A percentile compares a stretch with the other conserved stretches of the same genome.
Conservation (phyloP, 2,329 filamentous ascomycete species). For the Fusarium tanahbumbuense region DNA sequence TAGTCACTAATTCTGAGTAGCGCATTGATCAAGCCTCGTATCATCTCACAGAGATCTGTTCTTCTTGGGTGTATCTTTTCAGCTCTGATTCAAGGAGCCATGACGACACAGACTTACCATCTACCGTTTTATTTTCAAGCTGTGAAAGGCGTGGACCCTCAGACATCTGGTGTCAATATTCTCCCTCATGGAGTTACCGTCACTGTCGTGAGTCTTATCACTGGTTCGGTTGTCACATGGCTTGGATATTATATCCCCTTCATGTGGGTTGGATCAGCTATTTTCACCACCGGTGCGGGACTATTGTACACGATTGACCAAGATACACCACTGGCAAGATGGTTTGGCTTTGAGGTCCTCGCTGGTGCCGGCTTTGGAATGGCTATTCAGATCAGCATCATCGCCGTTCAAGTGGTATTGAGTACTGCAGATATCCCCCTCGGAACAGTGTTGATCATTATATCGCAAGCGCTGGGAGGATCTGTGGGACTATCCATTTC, state of each 20-base stretch:
- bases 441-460: constrained; percentile 57
- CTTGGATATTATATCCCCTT: constrained; percentile 36
- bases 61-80: constrained; percentile 34
- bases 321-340: constrained; percentile 50
- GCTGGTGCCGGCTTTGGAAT: constrained; percentile 57
- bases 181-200: constrained; percentile 37
- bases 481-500: constrained; percentile 36
- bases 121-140: constrained; percentile 45
- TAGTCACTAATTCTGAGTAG: neutral
- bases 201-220: constrained; percentile 24
- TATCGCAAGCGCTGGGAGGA: constrained; percentile 59
- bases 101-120: constrained; percentile 39
- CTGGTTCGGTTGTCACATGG: constrained; percentile 23
- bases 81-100: constrained; percentile 35
- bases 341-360: constrained; percentile 60
- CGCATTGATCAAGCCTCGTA: constrained; percentile 29
- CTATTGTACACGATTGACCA: constrained; percentile 42
- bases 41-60: constrained; percentile 32
- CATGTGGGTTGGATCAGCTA: constrained; percentile 35
- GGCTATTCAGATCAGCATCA: constrained; percentile 56
- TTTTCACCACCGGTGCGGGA: constrained; percentile 32
- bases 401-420: constrained; percentile 58
- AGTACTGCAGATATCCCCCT: constrained; percentile 55
- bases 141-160: constrained; percentile 27
- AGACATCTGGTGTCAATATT: constrained; percentile 32